These are phyloP conservation scores for Cladosporium sp. DNA, from an alignment of 2,329 filamentous ascomycete genomes.

Conservation along the genomic window DNA sequence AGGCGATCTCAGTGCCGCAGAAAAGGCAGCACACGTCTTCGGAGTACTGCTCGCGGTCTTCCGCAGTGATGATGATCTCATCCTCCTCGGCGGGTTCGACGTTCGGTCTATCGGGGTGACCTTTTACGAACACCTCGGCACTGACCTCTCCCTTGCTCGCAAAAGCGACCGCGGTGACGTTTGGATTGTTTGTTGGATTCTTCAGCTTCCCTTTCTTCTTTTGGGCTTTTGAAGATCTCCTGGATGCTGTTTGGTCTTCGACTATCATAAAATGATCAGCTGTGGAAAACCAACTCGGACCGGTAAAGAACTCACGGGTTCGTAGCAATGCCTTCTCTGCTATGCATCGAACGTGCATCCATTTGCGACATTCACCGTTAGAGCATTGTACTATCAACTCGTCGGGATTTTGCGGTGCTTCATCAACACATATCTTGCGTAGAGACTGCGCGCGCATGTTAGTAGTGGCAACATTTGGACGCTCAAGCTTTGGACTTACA, in stretches of 20 bases:
- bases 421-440: slow-evolving; percentile 37
- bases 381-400: slow-evolving; percentile 39
- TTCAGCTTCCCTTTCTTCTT: slow-evolving; percentile 18
- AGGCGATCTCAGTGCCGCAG: slow-evolving; percentile 16
- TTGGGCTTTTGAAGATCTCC: slow-evolving; percentile 11
- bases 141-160: slow-evolving; percentile 14
- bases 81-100: slow-evolving; percentile 18
- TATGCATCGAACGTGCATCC: slow-evolving; percentile 41
- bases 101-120: slow-evolving; percentile 14
- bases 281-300: background rate
- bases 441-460: slow-evolving; percentile 26
- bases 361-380: slow-evolving; percentile 34
- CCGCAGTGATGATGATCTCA: slow-evolving; percentile 26
- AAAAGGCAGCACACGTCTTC: slow-evolving; percentile 27
- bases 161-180: slow-evolving; percentile 6
- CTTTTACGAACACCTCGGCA: slow-evolving; percentile 26
- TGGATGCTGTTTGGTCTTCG: slow-evolving; percentile 13
- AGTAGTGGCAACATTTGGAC: background rate
- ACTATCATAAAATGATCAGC: slow-evolving; percentile 7
- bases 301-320: background rate
- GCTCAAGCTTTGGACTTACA: slow-evolving; percentile 24
- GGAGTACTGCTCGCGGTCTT: slow-evolving; percentile 20
- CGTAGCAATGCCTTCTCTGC: slow-evolving; percentile 17
- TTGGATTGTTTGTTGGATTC: slow-evolving; percentile 14
- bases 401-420: slow-evolving; percentile 40